These are phyloP conservation scores for Leccinum barrowsii DNA, from an alignment of 768 basidiomycete species.

Conservation along the genomic window DNA sequence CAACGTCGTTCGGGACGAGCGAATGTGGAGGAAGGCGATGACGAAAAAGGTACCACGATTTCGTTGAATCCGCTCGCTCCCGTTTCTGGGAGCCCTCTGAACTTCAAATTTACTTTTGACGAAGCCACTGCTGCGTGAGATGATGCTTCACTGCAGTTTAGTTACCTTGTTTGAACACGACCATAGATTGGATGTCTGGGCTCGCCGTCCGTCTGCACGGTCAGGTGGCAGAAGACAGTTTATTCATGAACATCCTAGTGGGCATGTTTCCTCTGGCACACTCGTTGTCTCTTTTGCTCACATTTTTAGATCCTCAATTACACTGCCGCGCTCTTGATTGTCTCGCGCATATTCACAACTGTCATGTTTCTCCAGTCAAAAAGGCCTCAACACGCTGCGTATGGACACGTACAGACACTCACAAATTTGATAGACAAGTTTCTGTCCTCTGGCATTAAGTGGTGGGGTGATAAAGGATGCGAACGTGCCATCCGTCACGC, in stretches of 20 bases:
- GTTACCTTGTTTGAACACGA: not conserved
- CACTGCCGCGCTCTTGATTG: not conserved
- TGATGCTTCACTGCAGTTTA: not conserved
- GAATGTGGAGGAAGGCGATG: constrained; percentile 15
- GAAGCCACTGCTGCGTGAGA: constrained; percentile 28
- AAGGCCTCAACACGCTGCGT: too few relatives aligned
- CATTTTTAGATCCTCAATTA: constrained; percentile 26
- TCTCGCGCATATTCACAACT: too few relatives aligned
- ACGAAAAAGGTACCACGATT: constrained; percentile 3
- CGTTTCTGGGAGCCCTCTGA: constrained; percentile 18
- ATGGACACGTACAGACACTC: too few relatives aligned
- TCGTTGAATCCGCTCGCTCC: constrained; percentile 19
- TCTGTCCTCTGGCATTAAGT: too few relatives aligned
- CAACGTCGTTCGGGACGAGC: constrained; percentile 23
- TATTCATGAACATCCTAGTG: too few relatives aligned
- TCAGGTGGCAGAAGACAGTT: constrained; percentile 2
- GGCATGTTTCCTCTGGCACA: too few relatives aligned
- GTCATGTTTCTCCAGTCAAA: too few relatives aligned
- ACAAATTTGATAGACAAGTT: too few relatives aligned
- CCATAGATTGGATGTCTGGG: constrained; percentile 32
- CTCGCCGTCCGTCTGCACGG: constrained; percentile 2
- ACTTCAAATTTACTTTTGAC: constrained; percentile 11
- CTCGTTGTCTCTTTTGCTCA: not conserved
- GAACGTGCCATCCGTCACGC: constrained; percentile 1
- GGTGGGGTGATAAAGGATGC: too few relatives aligned